These are phyloP conservation scores for Poronia punctata DNA, from an alignment of 495 filamentous ascomycete species.

Conservation along the genomic window DNA sequence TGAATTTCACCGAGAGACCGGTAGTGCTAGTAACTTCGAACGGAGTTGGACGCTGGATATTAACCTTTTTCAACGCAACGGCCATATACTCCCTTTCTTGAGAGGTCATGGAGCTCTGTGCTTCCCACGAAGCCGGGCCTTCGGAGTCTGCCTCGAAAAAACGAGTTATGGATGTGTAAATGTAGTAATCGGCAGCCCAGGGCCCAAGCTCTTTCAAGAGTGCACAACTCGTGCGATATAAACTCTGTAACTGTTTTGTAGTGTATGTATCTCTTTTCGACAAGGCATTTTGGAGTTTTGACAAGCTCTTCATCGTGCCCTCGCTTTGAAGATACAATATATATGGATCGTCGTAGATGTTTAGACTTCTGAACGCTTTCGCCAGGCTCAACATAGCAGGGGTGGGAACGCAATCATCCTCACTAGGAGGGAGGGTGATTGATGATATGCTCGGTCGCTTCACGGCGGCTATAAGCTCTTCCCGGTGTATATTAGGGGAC, in stretches of 20 bases:
- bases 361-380: conserved; percentile 36
- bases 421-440: conserved; percentile 35
- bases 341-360: conserved; percentile 66
- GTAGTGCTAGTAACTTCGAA: conserved; percentile 14
- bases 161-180: conserved; percentile 48
- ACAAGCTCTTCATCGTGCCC: conserved; percentile 25
- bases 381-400: conserved; percentile 28
- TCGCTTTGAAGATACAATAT: conserved; percentile 44
- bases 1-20: conserved; percentile 47
- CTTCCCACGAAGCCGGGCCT: conserved; percentile 24
- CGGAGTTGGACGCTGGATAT: conserved; percentile 20
- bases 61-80: conserved; percentile 40
- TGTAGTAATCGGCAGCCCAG: conserved; percentile 69
- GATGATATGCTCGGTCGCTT: conserved; percentile 57
- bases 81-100: conserved; percentile 58
- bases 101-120: conserved; percentile 31
- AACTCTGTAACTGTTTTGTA: conserved; percentile 52
- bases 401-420: conserved; percentile 10
- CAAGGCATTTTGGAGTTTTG: conserved; percentile 41
- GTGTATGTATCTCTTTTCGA: conserved; percentile 53
- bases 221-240: conserved; percentile 43
- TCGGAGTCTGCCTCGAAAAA: conserved; percentile 32
- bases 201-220: conserved; percentile 62
- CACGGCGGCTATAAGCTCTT: conserved; percentile 61
- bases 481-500: conserved; percentile 63